These are phyloP conservation scores for Dorcoceras hygrometricum DNA, from an alignment of 257 asterid genomes.

Conservation along the genomic window DNA sequence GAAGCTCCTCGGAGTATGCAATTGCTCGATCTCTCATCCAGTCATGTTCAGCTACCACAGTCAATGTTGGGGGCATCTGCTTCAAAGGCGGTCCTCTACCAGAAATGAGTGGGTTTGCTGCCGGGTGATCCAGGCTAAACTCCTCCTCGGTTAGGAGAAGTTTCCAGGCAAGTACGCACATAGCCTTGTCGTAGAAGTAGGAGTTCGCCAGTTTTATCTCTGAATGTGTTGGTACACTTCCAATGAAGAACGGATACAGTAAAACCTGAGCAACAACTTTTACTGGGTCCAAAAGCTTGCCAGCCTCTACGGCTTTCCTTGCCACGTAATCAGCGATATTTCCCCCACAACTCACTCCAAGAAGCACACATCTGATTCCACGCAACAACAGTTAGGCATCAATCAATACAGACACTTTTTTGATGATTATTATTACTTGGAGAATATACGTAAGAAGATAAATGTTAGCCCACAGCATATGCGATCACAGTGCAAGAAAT, in stretches of 20 bases:
- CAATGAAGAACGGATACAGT: slow-evolving; percentile 79
- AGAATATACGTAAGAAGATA: not conserved
- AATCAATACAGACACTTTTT: slow-evolving; percentile 17
- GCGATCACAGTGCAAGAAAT: not conserved
- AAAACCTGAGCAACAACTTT: slow-evolving; percentile 86
- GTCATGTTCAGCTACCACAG: slow-evolving; percentile 76
- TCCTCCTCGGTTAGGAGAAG: slow-evolving; percentile 60
- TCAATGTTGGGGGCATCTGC: slow-evolving; percentile 81
- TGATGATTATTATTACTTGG: not conserved
- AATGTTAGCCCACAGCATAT: not conserved
- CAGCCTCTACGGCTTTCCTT: slow-evolving; percentile 76
- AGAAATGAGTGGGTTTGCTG: slow-evolving; percentile 61
- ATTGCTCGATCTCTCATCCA: slow-evolving; percentile 88
- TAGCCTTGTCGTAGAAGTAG: slow-evolving; percentile 66
- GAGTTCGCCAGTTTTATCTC: slow-evolving; percentile 62
- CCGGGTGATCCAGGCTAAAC: slow-evolving; percentile 64
- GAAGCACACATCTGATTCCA: slow-evolving; percentile 78
- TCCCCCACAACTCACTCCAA: slow-evolving; percentile 97
- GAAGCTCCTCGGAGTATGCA: slow-evolving; percentile 74
- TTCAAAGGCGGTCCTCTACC: slow-evolving; percentile 40
- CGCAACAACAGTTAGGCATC: slow-evolving; percentile 9
- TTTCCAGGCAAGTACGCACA: slow-evolving; percentile 72
- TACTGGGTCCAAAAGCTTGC: slow-evolving; percentile 61
- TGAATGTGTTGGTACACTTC: slow-evolving; percentile 55
- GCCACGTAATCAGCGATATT: slow-evolving; percentile 77